Base-by-base conservation (phyloP, 2,329 filamentous ascomycete genomes). In the Sporothrix schenckii region DNA sequence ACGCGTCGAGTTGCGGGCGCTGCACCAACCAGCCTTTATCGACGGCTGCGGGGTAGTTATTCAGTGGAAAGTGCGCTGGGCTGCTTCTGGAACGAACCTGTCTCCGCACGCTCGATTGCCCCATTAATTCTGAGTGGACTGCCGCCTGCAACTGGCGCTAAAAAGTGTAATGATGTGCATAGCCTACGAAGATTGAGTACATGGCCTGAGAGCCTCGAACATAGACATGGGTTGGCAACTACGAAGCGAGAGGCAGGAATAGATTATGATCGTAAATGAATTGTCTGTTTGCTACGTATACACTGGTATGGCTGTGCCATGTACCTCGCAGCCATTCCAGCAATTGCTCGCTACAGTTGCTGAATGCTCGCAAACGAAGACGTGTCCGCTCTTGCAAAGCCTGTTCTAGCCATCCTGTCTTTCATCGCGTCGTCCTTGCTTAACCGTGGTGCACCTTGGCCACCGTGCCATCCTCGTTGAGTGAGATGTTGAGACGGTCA, bases 401-500 rank as follows among this genome's bases (percentile, higher is more conserved):
- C 58, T 30, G 27, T 1, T 14, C 34, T 24, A 7, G 5, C 14
- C 16, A 9, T 47, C 9, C n/a, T 6, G 34, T 50, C 47, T 21
- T n/a, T 13, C 44, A 14, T 19, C 49, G 13, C 24, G 1, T 1
- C 7, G 14, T 30, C 19, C 2, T n/a, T 24, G 16, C 16, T 79
- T 78, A 88, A 27, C 86, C 86, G 75, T 88, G 85, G 72, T 81
- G 77, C 70, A 90, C 87, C 72, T 88, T 85, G 69, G 84, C 83
- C 58, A 90, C 86, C 16, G 84, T 87, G 65, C 88, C 88, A 70
- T 89, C 85, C 41, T 88, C 85, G 71, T 84, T 83, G 68, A 89
- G 76, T 73, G 88, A 83, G 27, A 90, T 82, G 71, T 89, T 90
- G 72, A 90, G 80, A 54, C 88, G 81, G 70, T 85, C 79, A 65